A percentile compares a stretch with the other conserved stretches of the same genome.
Evolutionary conservation across 2,329 filamentous ascomycete species (phyloP).

Genomic region (Talaromyces funiculosus): DNA sequence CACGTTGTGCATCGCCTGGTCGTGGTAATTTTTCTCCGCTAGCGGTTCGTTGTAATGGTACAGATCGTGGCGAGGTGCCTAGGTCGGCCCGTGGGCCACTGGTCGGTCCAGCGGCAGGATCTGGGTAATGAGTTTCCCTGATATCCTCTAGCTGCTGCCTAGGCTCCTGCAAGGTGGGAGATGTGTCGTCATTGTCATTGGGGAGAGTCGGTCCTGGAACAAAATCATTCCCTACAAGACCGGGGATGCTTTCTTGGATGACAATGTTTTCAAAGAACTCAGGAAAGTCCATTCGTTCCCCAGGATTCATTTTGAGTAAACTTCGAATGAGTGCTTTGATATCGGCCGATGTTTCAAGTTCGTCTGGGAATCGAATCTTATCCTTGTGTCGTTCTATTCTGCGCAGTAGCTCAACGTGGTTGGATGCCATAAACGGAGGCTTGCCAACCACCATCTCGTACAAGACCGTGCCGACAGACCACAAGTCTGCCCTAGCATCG

Average conservation of each 20-base stretch:
- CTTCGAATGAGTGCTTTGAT: conserved; percentile 76
- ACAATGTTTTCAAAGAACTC: conserved; percentile 75
- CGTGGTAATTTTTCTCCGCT: conserved; percentile 30
- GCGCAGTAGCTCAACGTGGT: conserved; percentile 88
- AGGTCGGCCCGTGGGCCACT: conserved; percentile 25
- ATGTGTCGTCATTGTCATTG: conserved; percentile 14
- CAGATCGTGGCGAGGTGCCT: conserved; percentile 18
- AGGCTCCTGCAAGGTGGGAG: neutral
- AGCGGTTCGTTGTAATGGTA: conserved; percentile 28
- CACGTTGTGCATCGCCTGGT: conserved; percentile 21
- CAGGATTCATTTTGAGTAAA: conserved; percentile 77
- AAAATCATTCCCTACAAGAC: conserved; percentile 70
- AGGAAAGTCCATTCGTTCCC: conserved; percentile 78
- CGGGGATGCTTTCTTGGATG: conserved; percentile 70
- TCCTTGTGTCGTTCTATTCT: conserved; percentile 90
- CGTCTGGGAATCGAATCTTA: conserved; percentile 72
- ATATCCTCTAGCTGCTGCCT: conserved; percentile 13
- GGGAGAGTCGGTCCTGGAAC: conserved; percentile 27
- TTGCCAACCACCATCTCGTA: conserved; percentile 92
- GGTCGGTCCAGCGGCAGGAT: conserved; percentile 33
- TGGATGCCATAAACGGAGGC: conserved; percentile 84
- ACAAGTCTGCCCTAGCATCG: conserved; percentile 92
- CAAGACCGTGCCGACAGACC: conserved; percentile 93
- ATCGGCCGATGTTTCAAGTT: conserved; percentile 63
- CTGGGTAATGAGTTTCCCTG: conserved; percentile 17